phyloP scores from a whole-genome alignment of 2,329 filamentous ascomycete species.

The Pseudogymnoascus sp. region DNA sequence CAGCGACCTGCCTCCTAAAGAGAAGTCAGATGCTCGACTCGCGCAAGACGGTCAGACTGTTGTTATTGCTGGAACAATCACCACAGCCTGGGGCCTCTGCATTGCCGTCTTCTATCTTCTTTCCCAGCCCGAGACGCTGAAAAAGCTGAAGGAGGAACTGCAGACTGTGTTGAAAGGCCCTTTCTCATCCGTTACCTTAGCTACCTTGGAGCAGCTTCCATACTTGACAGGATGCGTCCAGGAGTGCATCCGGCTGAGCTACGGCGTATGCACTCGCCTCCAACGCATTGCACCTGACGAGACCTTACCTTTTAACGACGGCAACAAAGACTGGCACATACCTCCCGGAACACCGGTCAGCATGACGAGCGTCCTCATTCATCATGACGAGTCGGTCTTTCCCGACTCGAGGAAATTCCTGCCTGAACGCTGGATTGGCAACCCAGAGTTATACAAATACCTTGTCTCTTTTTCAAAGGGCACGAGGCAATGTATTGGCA shows the following conservation, averaged over 20 bases:
- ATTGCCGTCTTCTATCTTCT: conserved; percentile 31
- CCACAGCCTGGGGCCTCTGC: conserved; percentile 28
- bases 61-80: conserved; percentile 31
- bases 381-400: conserved; percentile 33
- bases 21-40: conserved; percentile 28
- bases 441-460: conserved; percentile 29
- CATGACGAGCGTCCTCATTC: conserved; percentile 32
- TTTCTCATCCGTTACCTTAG: conserved; percentile 10
- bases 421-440: conserved; percentile 35
- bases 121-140: conserved; percentile 24
- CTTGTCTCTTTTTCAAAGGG: conserved; percentile 37
- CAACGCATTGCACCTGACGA: conserved; percentile 22
- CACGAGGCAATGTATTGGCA: conserved; percentile 35
- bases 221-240: conserved; percentile 28
- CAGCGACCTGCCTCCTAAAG: conserved; percentile 26
- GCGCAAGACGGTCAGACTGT: conserved; percentile 25
- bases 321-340: conserved; percentile 15
- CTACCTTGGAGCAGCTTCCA: conserved; percentile 21
- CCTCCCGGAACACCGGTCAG: conserved; percentile 30
- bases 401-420: conserved; percentile 32
- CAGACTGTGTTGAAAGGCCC: conserved; percentile 13
- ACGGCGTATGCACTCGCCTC: conserved; percentile 25
- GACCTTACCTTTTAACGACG: conserved; percentile 15
- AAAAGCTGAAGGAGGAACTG: conserved; percentile 30
- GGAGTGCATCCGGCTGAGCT: conserved; percentile 28